Percentiles rank a stretch among this genome's conserved stretches.
phyloP scores from a whole-genome alignment of 2,329 filamentous ascomycete genomes.

The Xylariales sp. region DNA sequence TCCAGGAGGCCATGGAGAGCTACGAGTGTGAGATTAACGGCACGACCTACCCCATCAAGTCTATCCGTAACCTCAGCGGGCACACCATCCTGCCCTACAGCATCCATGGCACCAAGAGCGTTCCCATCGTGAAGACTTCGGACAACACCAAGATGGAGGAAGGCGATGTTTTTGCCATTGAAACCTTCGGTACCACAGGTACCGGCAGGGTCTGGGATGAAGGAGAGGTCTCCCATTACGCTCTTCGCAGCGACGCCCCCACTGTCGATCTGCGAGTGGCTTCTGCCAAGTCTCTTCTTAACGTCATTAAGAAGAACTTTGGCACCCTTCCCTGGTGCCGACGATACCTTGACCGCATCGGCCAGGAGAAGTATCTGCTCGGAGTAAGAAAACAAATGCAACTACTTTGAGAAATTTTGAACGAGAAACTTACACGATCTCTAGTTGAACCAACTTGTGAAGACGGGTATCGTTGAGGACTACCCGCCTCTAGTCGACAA shows the following conservation, averaged over 20 bases:
- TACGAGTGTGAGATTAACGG: constrained; percentile 84
- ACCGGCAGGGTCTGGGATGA: constrained; percentile 85
- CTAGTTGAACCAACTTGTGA: constrained; percentile 83
- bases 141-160: constrained; percentile 97
- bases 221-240: constrained; percentile 88
- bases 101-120: constrained; percentile 90
- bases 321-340: constrained; percentile 88
- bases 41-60: constrained; percentile 73
- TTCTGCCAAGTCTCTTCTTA: constrained; percentile 81
- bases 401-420: too few relatives aligned
- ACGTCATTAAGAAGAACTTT: constrained; percentile 93
- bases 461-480: constrained; percentile 78
- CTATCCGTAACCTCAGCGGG: constrained; percentile 81
- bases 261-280: constrained; percentile 73
- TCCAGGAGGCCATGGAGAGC: constrained; percentile 91
- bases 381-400: too few relatives aligned
- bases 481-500: constrained; percentile 88
- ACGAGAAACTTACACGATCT: too few relatives aligned
- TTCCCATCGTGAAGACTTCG: constrained; percentile 85
- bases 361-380: constrained; percentile 89
- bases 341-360: constrained; percentile 86
- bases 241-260: constrained; percentile 65
- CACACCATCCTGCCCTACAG: constrained; percentile 86
- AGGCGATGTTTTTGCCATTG: constrained; percentile 90
- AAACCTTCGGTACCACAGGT: constrained; percentile 92